These are phyloP conservation scores for Dendrocalamus sinicus DNA, from an alignment of 176 grass and related monocot genomes.

Conservation along the genomic window DNA sequence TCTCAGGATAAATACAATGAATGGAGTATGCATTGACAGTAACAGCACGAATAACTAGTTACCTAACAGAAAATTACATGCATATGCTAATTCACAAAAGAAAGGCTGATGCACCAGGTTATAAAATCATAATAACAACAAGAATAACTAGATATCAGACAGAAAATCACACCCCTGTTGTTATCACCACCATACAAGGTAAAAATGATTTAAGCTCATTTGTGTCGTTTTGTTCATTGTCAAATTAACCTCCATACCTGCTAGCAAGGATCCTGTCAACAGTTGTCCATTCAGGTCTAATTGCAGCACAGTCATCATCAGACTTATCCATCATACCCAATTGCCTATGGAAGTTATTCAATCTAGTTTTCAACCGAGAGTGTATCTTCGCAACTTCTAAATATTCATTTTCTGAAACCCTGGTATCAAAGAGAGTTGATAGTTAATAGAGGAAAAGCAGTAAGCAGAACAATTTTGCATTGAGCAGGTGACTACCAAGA, in stretches of 20 bases:
- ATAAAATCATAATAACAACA: conserved; percentile 12
- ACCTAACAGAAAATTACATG: conserved; percentile 13
- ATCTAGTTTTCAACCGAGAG: conserved; percentile 83
- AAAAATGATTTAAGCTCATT: conserved; percentile 20
- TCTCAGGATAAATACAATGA: conserved; percentile 6
- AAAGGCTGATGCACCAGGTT: conserved; percentile 19
- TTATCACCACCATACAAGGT: conserved; percentile 13
- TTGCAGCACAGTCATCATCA: conserved; percentile 84
- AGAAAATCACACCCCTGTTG: background rate
- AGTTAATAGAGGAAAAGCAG: conserved; percentile 34
- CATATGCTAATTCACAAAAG: conserved; percentile 2
- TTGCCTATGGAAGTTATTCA: conserved; percentile 85
- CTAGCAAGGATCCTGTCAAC: conserved; percentile 85
- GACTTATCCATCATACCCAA: conserved; percentile 66
- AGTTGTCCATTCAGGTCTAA: conserved; percentile 94
- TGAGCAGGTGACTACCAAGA: conserved; percentile 66
- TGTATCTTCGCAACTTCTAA: conserved; percentile 74
- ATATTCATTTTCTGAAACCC: conserved; percentile 90
- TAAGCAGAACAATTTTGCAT: conserved; percentile 30
- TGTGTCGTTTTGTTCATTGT: conserved; percentile 20
- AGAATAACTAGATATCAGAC: conserved; percentile 13
- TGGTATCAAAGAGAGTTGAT: conserved; percentile 47
- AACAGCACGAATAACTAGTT: background rate
- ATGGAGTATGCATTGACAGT: conserved; percentile 19
- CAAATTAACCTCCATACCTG: conserved; percentile 59